phyloP scores from a whole-genome alignment of 805 yeast species.

The Starmerella apicola region DNA sequence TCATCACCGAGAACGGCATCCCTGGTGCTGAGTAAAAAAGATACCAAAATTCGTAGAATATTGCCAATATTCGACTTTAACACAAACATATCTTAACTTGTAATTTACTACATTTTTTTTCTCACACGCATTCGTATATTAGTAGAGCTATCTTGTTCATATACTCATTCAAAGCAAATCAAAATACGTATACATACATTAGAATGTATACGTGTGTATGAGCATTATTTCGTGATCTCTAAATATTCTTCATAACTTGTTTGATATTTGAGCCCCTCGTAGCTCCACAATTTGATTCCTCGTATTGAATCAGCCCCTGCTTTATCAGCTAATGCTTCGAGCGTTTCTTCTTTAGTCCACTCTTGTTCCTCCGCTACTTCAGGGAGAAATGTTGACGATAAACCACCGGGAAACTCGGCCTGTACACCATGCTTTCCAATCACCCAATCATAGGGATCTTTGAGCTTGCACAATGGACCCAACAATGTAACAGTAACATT shows the following conservation, averaged over 20 bases:
- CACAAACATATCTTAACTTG: too few relatives aligned
- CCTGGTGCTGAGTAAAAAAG: constrained; percentile 1
- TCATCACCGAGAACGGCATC: not conserved
- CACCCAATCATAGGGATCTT: constrained; percentile 57
- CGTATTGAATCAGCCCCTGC: constrained; percentile 34
- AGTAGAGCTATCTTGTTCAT: too few relatives aligned
- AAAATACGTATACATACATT: not conserved
- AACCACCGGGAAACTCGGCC: constrained; percentile 37
- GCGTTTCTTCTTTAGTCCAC: constrained; percentile 64
- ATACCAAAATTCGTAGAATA: not conserved
- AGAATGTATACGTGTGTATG: not conserved
- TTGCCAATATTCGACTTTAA: too few relatives aligned
- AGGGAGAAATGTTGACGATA: constrained; percentile 76
- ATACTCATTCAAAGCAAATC: not conserved
- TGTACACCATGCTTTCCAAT: constrained; percentile 75
- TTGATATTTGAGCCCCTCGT: constrained; percentile 41
- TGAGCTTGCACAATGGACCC: constrained; percentile 42
- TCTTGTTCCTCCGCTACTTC: constrained; percentile 80
- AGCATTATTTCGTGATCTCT: not conserved
- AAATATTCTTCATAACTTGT: constrained; percentile 34
- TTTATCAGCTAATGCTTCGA: constrained; percentile 57
- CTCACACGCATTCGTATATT: too few relatives aligned
- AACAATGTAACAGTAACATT: constrained; percentile 53
- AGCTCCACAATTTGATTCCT: constrained; percentile 39
- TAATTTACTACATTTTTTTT: not conserved